phyloP scores from a whole-genome alignment of 2,329 filamentous ascomycete genomes.

The Claviceps sorghi region DNA sequence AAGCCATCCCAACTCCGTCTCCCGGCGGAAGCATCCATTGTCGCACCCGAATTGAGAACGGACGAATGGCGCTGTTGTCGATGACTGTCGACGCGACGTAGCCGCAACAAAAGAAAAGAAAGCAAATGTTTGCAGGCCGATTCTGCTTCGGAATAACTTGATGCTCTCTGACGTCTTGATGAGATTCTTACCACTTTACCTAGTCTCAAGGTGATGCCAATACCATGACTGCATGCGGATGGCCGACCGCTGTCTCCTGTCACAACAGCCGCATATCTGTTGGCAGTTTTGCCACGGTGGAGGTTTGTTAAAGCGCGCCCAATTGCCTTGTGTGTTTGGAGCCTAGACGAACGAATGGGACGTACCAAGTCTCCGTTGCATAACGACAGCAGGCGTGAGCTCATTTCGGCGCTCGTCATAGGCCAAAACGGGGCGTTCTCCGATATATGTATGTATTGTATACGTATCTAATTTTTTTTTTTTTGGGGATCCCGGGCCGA shows the following conservation, averaged over 20 bases:
- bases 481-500: too few relatives aligned
- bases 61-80: neutral
- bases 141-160: neutral
- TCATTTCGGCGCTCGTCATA: neutral
- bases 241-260: neutral
- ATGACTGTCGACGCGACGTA: neutral
- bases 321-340: neutral
- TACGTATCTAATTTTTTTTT: too few relatives aligned
- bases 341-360: neutral
- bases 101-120: too few relatives aligned
- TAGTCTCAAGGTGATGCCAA: neutral
- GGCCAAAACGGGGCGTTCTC: neutral
- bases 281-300: neutral
- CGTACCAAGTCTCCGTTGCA: neutral
- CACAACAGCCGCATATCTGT: neutral
- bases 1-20: neutral
- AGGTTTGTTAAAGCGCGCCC: neutral
- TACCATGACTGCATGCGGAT: neutral
- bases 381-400: neutral
- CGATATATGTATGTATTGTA: neutral
- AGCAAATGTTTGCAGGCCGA: neutral
- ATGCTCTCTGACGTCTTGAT: neutral
- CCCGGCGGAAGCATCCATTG: neutral
- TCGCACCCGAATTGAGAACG: neutral
- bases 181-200: neutral